Conservation (phyloP, 257 asterid genomes). For the Solanum megistacrolobum region DNA sequence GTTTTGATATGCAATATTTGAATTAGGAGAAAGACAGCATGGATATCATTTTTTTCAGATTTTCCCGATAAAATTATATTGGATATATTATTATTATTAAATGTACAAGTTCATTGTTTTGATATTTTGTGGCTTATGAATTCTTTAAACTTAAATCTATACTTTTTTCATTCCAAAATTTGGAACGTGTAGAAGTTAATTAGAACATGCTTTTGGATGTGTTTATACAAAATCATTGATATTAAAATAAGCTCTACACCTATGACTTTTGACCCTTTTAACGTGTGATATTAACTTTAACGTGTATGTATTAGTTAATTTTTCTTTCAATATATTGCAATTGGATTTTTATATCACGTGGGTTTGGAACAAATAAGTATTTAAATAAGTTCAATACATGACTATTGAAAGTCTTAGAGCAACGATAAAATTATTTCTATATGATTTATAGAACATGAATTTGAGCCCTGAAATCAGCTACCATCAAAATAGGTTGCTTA, state of each 20-base stretch:
- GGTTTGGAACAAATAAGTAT: not conserved
- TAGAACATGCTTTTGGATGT: not conserved
- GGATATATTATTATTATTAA: not conserved
- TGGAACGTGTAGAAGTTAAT: not conserved
- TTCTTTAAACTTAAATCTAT: not conserved
- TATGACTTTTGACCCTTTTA: not conserved
- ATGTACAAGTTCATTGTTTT: not conserved
- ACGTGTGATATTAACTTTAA: not conserved
- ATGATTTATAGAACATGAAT: not conserved
- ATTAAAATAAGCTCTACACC: not conserved
- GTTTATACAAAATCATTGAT: not conserved
- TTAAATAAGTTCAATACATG: not conserved
- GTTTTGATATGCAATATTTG: not conserved
- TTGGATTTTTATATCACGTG: not conserved
- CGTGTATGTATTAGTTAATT: not conserved
- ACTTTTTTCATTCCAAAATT: not conserved
- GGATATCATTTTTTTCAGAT: not conserved
- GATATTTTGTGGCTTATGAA: not conserved
- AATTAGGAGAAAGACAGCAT: not conserved
- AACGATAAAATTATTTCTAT: rapidly evolving
- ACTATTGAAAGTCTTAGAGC: not conserved
- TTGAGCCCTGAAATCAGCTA: not conserved
- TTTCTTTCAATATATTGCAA: not conserved
- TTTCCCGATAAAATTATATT: rapidly evolving
- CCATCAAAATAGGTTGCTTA: not conserved